phyloP scores from a whole-genome alignment of 257 asterid genomes.

The Nicotiana sylvestris region DNA sequence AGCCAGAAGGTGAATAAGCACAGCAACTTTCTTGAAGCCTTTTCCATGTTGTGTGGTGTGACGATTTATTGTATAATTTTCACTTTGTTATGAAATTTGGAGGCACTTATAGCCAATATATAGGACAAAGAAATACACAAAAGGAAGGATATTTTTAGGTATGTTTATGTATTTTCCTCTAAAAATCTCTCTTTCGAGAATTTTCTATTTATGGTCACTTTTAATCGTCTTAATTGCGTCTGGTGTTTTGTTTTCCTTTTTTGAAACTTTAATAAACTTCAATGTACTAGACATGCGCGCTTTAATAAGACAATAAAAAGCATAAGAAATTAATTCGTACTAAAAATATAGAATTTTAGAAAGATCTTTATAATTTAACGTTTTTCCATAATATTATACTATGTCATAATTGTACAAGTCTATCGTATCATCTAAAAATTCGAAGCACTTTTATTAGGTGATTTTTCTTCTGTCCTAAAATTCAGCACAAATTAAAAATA shows the following conservation, averaged over 20 bases:
- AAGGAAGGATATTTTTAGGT: background rate
- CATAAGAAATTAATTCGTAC: no score
- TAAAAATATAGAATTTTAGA: no score
- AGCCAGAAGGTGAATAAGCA: background rate
- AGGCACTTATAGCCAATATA: background rate
- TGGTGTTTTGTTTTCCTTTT: background rate
- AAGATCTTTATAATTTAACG: no score
- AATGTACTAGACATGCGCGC: background rate
- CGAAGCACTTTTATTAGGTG: background rate
- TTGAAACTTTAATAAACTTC: background rate
- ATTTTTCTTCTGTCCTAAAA: no score
- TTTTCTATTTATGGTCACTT: background rate
- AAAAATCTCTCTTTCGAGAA: background rate
- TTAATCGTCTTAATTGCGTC: background rate
- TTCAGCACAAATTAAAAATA: background rate
- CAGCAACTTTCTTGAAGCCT: background rate
- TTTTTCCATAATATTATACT: no score
- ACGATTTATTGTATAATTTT: background rate
- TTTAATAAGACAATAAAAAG: no score
- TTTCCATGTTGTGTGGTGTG: background rate
- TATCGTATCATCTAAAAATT: background rate
- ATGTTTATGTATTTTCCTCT: background rate
- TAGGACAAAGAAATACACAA: background rate
- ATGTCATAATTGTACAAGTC: no score
- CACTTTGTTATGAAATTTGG: background rate